These are phyloP conservation scores for Cercospora janseana DNA, from an alignment of 2,329 filamentous ascomycete species.

Conservation along the genomic window DNA sequence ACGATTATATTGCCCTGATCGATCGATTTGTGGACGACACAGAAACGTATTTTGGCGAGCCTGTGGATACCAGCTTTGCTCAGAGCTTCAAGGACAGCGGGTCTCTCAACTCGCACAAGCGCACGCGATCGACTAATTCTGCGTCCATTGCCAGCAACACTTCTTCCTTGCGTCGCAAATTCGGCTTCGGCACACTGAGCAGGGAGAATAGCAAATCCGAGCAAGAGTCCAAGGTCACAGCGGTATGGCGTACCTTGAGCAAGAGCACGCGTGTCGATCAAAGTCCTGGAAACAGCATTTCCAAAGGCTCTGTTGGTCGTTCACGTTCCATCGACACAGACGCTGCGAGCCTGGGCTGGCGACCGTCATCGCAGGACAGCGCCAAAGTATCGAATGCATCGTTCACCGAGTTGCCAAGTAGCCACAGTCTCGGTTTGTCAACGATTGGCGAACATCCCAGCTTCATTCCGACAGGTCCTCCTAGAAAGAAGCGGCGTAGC, in stretches of 20 bases:
- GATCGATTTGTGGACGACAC: slow-evolving; percentile 88
- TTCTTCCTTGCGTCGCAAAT: slow-evolving; percentile 79
- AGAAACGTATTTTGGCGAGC: slow-evolving; percentile 79
- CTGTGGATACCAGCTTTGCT: slow-evolving; percentile 30
- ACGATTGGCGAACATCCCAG: slow-evolving; percentile 52
- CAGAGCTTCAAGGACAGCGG: slow-evolving; percentile 27
- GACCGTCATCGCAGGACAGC: slow-evolving; percentile 57
- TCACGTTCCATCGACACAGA: slow-evolving; percentile 78
- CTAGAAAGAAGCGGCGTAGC: slow-evolving; percentile 80
- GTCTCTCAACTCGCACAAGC: slow-evolving; percentile 42
- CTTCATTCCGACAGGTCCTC: slow-evolving; percentile 45
- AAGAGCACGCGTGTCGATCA: slow-evolving; percentile 66
- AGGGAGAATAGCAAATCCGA: slow-evolving; percentile 76
- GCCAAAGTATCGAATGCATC: slow-evolving; percentile 36
- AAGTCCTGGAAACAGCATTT: slow-evolving; percentile 62
- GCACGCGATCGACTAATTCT: slow-evolving; percentile 60
- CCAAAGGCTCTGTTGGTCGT: slow-evolving; percentile 64
- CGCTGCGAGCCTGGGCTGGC: slow-evolving; percentile 44
- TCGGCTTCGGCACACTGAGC: slow-evolving; percentile 71
- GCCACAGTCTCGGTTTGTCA: slow-evolving; percentile 40
- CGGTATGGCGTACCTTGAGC: slow-evolving; percentile 84
- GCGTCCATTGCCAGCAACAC: slow-evolving; percentile 81
- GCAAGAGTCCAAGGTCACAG: slow-evolving; percentile 66
- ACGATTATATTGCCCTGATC: slow-evolving; percentile 82
- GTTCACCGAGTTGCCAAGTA: slow-evolving; percentile 42